phyloP scores from a whole-genome alignment of 768 basidiomycete species.

The Leucocoprinus sp. region DNA sequence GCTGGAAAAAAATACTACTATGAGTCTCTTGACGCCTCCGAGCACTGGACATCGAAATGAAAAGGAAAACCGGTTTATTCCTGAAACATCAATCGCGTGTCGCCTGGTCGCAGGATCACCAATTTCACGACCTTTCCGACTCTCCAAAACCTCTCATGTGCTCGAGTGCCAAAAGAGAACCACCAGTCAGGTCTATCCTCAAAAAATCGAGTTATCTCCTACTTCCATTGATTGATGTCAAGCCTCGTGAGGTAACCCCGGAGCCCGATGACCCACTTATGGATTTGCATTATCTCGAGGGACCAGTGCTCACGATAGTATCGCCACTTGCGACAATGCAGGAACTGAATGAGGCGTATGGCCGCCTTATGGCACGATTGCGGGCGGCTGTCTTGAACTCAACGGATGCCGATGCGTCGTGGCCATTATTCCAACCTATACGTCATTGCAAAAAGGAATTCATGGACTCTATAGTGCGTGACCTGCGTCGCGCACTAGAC shows the following conservation, averaged over 20 bases:
- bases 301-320: conserved; percentile 55
- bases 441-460: conserved; percentile 44
- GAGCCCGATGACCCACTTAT: conserved; percentile 64
- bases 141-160: conserved; percentile 19
- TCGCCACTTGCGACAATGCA: conserved; percentile 36
- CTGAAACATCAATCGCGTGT: conserved; percentile 26
- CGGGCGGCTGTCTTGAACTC: conserved; percentile 34
- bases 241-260: conserved; percentile 58
- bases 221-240: conserved; percentile 13
- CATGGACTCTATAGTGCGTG: conserved; percentile 54
- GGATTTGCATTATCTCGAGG: conserved; percentile 55
- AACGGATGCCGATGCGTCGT: conserved; percentile 51
- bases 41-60: conserved; percentile 39
- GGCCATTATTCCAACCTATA: conserved; percentile 68
- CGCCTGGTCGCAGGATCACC: conserved; percentile 44
- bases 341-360: conserved; percentile 69
- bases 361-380: conserved; percentile 57
- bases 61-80: conserved; percentile 32
- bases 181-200: conserved; percentile 17
- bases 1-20: too few relatives aligned
- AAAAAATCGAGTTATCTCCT: conserved; percentile 20
- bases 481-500: conserved; percentile 56
- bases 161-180: conserved; percentile 20
- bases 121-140: conserved; percentile 33
- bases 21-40: conserved; percentile 56